Base-by-base conservation (phyloP, 805 yeast genomes). In the Yamadazyma sp. region DNA sequence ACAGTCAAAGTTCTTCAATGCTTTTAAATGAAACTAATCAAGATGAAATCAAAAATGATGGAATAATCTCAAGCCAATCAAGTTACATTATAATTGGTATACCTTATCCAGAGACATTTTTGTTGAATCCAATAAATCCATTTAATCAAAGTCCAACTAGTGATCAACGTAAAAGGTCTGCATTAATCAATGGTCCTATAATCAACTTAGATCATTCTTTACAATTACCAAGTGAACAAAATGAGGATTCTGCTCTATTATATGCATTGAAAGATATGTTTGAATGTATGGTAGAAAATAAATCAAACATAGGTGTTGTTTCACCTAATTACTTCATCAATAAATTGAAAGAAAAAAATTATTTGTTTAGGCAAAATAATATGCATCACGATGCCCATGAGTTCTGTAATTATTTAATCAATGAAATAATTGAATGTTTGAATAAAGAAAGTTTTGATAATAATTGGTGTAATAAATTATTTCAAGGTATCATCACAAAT, bases 351-450 rank as follows among this genome's bases (percentile, higher is more conserved):
- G 75, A 75, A 38, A 89, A 86, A 45, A 93, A 91, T 55, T 85
- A 80, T 48, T 65, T 91, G 49, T 93, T 93, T 58, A 70, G 95
- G 43, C 82, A 87, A 38, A 80, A 85, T 27, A 66, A 66, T 46
- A 89, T 88, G 96, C 98, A 93, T 56, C 98, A 93, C 55, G 98
- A 93, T 66, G 97, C 98, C 4, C 98, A 93, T 60, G 98, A 93
- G 61, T 93, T 93, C 58, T 72, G 89, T 53, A 91, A 89, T 56
- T 89, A 85, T 52, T 56, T 89, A 47, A 66, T 93, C 35, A 93
- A 93, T 58, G 75, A 65, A 46, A 68, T 70, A 13, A 63, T 74
- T 10, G 88, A 85, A 43, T 70, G 83, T 12, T 65, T 84, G 32
- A 76, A 74, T 18, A 53, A 45, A 49, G 58, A 62, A 45, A 19